These are phyloP conservation scores for Letharia columbiana DNA, from an alignment of 495 filamentous ascomycete species.

Conservation along the genomic window DNA sequence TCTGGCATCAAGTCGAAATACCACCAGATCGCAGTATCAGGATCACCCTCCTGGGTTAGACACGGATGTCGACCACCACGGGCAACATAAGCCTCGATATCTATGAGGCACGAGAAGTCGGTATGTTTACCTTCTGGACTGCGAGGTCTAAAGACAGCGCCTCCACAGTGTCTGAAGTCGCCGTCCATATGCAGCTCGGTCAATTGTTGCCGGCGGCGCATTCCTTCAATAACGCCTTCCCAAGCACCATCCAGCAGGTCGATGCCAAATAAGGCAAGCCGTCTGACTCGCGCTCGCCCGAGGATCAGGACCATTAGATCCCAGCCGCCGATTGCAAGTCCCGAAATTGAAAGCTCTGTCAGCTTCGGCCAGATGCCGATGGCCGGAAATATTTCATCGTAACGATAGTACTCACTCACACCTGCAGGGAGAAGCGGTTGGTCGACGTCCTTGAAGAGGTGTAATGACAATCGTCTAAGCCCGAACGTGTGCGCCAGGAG, in stretches of 20 bases:
- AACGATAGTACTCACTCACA: neutral
- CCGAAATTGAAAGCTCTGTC: neutral
- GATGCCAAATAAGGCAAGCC: neutral
- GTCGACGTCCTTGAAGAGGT: neutral
- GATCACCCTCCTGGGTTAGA: neutral
- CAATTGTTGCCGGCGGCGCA: neutral
- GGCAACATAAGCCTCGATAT: neutral
- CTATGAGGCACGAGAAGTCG: neutral
- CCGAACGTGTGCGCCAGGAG: neutral
- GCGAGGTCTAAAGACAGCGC: neutral
- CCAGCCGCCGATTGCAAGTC: neutral
- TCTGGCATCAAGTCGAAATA: neutral
- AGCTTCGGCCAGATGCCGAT: neutral
- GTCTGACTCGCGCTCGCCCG: neutral
- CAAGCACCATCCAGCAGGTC: neutral
- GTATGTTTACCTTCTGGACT: neutral
- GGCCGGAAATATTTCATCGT: neutral
- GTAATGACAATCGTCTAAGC: neutral
- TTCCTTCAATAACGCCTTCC: neutral
- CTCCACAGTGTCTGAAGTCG: neutral
- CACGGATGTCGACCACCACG: conserved; percentile 6
- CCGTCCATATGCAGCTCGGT: neutral
- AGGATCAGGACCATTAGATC: neutral
- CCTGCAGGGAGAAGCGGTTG: too few relatives aligned
- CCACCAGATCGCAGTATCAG: neutral